Conservation (phyloP, 1,139 yeast genomes). For the Saccharomyces hybrid region DNA sequence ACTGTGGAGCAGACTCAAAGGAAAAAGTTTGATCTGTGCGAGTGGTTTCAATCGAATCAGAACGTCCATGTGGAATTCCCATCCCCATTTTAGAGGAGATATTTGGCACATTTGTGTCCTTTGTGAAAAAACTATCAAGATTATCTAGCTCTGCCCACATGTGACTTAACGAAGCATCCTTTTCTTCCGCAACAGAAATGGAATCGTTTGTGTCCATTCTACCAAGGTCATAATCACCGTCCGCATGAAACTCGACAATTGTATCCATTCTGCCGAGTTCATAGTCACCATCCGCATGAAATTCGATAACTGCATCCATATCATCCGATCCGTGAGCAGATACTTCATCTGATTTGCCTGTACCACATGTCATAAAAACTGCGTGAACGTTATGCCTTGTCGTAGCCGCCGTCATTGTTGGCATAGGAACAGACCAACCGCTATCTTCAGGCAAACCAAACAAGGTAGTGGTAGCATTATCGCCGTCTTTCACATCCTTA, state of each 20-base stretch:
- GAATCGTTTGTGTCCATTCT: slow-evolving; percentile 31
- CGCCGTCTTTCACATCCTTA: slow-evolving; percentile 65
- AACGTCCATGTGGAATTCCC: slow-evolving; percentile 35
- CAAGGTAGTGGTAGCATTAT: slow-evolving; percentile 77
- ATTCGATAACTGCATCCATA: slow-evolving; percentile 60
- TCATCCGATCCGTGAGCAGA: slow-evolving; percentile 33
- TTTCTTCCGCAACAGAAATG: slow-evolving; percentile 46
- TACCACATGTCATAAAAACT: slow-evolving; percentile 74
- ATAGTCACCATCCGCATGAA: slow-evolving; percentile 43
- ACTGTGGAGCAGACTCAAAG: slow-evolving; percentile 67
- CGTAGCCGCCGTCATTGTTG: slow-evolving; percentile 77
- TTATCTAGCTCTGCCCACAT: slow-evolving; percentile 97
- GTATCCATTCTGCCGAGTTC: slow-evolving; percentile 29
- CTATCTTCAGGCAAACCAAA: slow-evolving; percentile 96
- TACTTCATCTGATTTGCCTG: slow-evolving; percentile 21
- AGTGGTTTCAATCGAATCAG: slow-evolving; percentile 47
- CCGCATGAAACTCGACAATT: slow-evolving; percentile 61
- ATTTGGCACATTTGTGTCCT: slow-evolving; percentile 47
- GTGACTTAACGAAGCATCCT: slow-evolving; percentile 67
- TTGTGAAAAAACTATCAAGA: slow-evolving; percentile 84
- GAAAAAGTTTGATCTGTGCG: slow-evolving; percentile 39
- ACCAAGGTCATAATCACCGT: slow-evolving; percentile 32
- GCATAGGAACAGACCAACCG: slow-evolving; percentile 98
- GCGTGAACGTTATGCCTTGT: slow-evolving; percentile 93
- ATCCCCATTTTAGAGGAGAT: slow-evolving; percentile 15